Percentiles rank a stretch among this genome's conserved stretches.
Conservation (phyloP, 306 rosid genomes). For the Corylus avellana region DNA sequence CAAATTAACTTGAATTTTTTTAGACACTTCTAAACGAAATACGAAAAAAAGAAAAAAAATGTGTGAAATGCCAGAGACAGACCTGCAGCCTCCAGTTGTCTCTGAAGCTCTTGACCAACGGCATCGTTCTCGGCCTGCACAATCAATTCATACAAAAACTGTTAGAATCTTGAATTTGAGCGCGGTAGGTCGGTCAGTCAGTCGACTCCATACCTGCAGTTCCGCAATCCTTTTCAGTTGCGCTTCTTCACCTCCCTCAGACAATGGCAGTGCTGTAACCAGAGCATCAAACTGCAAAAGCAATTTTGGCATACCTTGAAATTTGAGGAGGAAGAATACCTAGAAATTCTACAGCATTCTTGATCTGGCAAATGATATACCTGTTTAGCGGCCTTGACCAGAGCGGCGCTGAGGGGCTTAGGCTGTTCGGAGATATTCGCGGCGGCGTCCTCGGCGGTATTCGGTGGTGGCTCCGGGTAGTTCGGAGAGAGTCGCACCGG, state of each 20-base stretch:
- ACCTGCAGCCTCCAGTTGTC: slow-evolving; percentile 96
- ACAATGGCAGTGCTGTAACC: slow-evolving; percentile 78
- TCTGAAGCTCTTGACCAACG: slow-evolving; percentile 84
- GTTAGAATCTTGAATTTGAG: background rate
- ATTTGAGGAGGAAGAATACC: background rate
- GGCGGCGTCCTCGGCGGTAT: slow-evolving; percentile 53
- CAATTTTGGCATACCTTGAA: background rate
- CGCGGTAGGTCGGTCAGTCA: background rate
- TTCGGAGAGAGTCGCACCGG: slow-evolving; percentile 70
- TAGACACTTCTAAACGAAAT: too few relatives aligned
- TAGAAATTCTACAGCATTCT: too few relatives aligned
- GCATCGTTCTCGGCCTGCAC: slow-evolving; percentile 82
- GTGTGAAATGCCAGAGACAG: slow-evolving; percentile 10
- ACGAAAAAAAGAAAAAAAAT: too few relatives aligned
- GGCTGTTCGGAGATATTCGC: slow-evolving; percentile 64
- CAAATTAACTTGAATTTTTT: too few relatives aligned
- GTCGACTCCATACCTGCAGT: slow-evolving; percentile 59
- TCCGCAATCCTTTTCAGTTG: slow-evolving; percentile 77
- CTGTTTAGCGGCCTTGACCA: slow-evolving; percentile 92
- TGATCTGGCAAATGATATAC: slow-evolving; percentile 20
- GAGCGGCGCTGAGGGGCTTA: slow-evolving; percentile 68
- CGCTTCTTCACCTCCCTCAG: slow-evolving; percentile 79
- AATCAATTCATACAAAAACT: slow-evolving; percentile 2
- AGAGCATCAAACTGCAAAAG: slow-evolving; percentile 71
- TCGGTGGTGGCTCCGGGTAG: slow-evolving; percentile 79